These are phyloP conservation scores for Eucalyptus pauciflora DNA, from an alignment of 345 rosid species.

Conservation along the genomic window DNA sequence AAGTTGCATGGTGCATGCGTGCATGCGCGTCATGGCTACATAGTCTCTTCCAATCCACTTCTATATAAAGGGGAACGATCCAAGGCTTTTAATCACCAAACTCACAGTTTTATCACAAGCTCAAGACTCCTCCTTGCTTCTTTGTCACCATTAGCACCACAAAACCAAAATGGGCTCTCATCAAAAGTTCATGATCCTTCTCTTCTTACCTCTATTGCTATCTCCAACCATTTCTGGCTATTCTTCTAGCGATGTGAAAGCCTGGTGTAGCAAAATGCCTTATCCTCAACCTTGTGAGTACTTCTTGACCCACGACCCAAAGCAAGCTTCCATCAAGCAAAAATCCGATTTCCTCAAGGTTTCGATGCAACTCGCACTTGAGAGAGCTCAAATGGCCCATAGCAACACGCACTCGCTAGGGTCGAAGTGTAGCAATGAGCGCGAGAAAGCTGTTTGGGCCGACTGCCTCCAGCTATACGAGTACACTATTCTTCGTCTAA, in stretches of 20 bases:
- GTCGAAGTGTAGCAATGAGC: slow-evolving; percentile 23
- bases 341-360: slow-evolving; percentile 17
- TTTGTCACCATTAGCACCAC: neutral
- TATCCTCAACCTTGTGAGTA: slow-evolving; percentile 22
- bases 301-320: slow-evolving; percentile 3
- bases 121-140: neutral
- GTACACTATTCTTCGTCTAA: slow-evolving; percentile 36
- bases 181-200: neutral
- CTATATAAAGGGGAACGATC: neutral
- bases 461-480: slow-evolving; percentile 47
- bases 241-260: neutral
- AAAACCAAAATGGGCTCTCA: neutral
- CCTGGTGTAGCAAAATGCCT: neutral
- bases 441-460: slow-evolving; percentile 6
- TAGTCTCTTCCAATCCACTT: neutral
- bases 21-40: neutral
- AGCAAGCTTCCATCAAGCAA: neutral
- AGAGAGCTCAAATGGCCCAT: slow-evolving; percentile 40
- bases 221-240: slow-evolving; percentile 6
- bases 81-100: neutral
- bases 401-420: slow-evolving; percentile 33
- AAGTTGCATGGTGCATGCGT: neutral
- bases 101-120: neutral
- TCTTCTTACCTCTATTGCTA: neutral
- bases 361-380: slow-evolving; percentile 16